These are phyloP conservation scores for Penicillium sp. DNA, from an alignment of 2,329 filamentous ascomycete genomes.

Conservation along the genomic window DNA sequence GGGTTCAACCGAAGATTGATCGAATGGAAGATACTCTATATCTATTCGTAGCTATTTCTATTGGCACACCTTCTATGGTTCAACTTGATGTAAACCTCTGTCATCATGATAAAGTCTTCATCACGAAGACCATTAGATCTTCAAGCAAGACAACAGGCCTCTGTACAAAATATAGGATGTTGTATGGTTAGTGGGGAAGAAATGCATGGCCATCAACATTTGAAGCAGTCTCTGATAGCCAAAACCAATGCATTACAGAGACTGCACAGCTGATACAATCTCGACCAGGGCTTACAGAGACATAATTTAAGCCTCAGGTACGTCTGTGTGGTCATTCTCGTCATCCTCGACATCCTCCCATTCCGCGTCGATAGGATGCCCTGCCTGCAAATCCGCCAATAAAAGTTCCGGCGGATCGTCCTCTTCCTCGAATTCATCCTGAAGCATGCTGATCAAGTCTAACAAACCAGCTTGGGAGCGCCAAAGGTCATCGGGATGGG, in stretches of 20 bases:
- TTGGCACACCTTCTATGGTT: not conserved
- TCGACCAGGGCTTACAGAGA: not conserved
- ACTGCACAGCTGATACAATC: not conserved
- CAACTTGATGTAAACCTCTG: not conserved
- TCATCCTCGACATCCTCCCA: constrained; percentile 17
- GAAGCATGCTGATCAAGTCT: constrained; percentile 28
- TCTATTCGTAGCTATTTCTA: not conserved
- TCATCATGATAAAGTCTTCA: not conserved
- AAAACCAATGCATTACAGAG: not conserved
- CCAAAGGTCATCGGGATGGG: constrained; percentile 17
- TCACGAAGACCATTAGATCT: not conserved
- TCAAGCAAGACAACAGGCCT: not conserved
- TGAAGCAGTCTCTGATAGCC: not conserved
- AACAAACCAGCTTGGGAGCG: constrained; percentile 24
- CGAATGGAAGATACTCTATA: not conserved
- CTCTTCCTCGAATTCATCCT: constrained; percentile 22
- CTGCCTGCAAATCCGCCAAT: constrained; percentile 2
- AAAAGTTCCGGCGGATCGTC: constrained; percentile 5
- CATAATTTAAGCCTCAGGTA: not conserved
- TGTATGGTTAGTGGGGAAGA: not conserved
- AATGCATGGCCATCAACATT: not conserved
- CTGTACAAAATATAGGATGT: not conserved
- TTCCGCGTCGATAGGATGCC: constrained; percentile 7
- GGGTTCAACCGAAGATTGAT: too few species aligned
- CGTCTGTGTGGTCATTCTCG: not conserved